Evolutionary conservation across 2,329 filamentous ascomycete genomes (phyloP).

Genomic region (Cladosporium austrohemisphaericum): DNA sequence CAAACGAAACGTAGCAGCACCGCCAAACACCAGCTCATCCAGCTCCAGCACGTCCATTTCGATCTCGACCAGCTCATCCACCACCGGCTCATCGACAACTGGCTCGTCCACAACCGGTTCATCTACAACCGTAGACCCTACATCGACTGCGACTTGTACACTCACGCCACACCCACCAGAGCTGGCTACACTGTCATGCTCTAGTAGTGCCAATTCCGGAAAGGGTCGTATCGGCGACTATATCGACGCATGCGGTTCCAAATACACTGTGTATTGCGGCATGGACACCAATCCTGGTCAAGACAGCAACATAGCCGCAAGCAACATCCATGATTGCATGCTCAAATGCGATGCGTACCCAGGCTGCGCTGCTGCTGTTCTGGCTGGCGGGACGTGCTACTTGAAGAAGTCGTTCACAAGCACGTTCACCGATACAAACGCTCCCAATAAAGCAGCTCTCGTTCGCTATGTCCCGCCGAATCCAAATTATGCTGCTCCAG

Average conservation of each 20-base stretch:
- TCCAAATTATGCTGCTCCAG: constrained; percentile 19
- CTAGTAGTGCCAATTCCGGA: background rate
- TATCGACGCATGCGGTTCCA: constrained; percentile 18
- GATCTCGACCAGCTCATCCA: background rate
- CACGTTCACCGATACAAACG: background rate
- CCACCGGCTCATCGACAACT: background rate
- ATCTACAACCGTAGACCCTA: background rate
- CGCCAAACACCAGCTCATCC: background rate
- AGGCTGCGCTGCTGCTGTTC: constrained; percentile 17
- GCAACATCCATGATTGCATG: constrained; percentile 20
- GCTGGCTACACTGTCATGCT: background rate
- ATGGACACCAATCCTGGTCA: constrained; percentile 17
- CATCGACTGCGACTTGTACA: constrained; percentile 2
- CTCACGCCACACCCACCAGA: constrained; percentile 6
- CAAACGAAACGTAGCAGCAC: no score
- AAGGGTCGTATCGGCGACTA: constrained; percentile 8
- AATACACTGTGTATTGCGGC: constrained; percentile 22
- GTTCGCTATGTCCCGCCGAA: constrained; percentile 22
- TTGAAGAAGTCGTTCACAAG: constrained; percentile 20
- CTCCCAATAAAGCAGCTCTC: constrained; percentile 12
- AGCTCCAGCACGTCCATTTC: background rate
- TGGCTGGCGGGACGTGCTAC: constrained; percentile 19
- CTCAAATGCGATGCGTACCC: constrained; percentile 17
- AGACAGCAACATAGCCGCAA: background rate
- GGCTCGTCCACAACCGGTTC: background rate